phyloP scores from a whole-genome alignment of 1,284 basidiomycete species.

The Athelia sp. region DNA sequence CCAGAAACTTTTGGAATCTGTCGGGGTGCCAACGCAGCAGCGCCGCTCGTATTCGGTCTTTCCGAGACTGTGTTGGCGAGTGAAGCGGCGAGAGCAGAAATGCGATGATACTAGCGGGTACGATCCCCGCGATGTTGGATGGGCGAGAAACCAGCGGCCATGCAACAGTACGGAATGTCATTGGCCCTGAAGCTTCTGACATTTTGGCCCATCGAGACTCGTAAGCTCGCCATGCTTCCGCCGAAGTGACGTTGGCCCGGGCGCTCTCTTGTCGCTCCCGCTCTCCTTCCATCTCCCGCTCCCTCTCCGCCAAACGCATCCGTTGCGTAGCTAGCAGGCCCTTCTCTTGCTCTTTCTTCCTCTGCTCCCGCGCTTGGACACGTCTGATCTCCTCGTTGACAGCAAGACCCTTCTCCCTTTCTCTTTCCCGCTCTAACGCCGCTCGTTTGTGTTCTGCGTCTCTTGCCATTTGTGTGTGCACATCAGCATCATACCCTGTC shows the following conservation, averaged over 20 bases:
- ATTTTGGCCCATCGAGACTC: slow-evolving; percentile 56
- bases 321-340: slow-evolving; percentile 35
- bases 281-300: slow-evolving; percentile 18
- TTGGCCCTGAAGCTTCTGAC: slow-evolving; percentile 32
- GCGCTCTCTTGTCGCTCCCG: slow-evolving; percentile 30
- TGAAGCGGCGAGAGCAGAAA: slow-evolving; percentile 62
- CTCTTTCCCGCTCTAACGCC: slow-evolving; percentile 38
- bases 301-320: slow-evolving; percentile 16
- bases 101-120: slow-evolving; percentile 37
- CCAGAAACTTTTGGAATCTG: slow-evolving; percentile 53
- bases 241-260: slow-evolving; percentile 31
- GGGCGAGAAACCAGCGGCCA: slow-evolving; percentile 56
- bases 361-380: slow-evolving; percentile 40
- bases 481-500: slow-evolving; percentile 43
- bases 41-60: slow-evolving; percentile 59
- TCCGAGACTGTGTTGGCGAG: slow-evolving; percentile 49
- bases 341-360: slow-evolving; percentile 41
- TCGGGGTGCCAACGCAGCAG: slow-evolving; percentile 77
- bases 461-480: slow-evolving; percentile 46
- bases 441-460: slow-evolving; percentile 39
- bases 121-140: slow-evolving; percentile 41
- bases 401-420: slow-evolving; percentile 36
- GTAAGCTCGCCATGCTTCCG: slow-evolving; percentile 54
- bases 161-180: slow-evolving; percentile 60
- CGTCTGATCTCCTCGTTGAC: slow-evolving; percentile 42